These are phyloP conservation scores for Clonostachys chloroleuca DNA, from an alignment of 2,329 filamentous ascomycete genomes.

Conservation along the genomic window DNA sequence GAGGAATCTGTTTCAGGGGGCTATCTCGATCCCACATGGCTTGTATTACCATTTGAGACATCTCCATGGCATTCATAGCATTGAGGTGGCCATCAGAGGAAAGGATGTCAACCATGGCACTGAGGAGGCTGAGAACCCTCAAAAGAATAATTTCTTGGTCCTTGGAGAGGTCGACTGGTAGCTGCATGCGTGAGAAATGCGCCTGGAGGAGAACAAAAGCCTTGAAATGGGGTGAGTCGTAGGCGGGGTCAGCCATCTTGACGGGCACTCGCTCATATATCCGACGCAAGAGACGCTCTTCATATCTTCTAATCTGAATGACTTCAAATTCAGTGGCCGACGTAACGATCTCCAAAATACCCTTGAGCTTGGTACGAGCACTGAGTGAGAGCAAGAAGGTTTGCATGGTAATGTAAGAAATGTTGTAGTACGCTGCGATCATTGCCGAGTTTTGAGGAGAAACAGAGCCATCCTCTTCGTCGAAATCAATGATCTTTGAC, in stretches of 20 bases:
- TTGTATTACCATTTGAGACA: constrained; percentile 98
- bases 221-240: constrained; percentile 97
- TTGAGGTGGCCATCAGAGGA: constrained; percentile 95
- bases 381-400: constrained; percentile 91
- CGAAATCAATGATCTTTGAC: constrained; percentile 92
- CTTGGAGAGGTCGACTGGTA: constrained; percentile 92
- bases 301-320: constrained; percentile 90
- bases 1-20: constrained; percentile 94
- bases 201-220: constrained; percentile 95
- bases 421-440: constrained; percentile 99
- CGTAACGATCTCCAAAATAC: constrained; percentile 93
- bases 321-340: constrained; percentile 95
- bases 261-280: constrained; percentile 94
- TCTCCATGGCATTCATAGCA: constrained; percentile 97
- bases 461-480: constrained; percentile 88
- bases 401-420: constrained; percentile 99
- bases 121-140: constrained; percentile 83
- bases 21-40: constrained; percentile 99
- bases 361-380: constrained; percentile 89
- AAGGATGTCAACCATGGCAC: constrained; percentile 89
- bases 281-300: constrained; percentile 79
- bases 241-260: constrained; percentile 84
- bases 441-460: constrained; percentile 91
- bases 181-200: constrained; percentile 95
- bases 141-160: constrained; percentile 86